Conservation (phyloP, 148 eudicot species). For the Persicaria tinctoria region DNA sequence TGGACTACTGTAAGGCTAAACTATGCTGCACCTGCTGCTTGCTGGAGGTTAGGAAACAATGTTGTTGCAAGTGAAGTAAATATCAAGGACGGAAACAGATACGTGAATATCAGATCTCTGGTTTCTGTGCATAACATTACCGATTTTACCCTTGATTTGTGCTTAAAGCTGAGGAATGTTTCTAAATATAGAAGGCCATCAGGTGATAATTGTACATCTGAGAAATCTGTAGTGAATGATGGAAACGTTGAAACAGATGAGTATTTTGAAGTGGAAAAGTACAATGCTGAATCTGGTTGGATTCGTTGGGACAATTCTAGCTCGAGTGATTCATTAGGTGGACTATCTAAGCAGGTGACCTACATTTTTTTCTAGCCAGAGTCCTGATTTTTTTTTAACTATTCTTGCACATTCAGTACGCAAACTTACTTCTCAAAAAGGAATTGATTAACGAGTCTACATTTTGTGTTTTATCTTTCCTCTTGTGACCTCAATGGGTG, state of each 20-base stretch:
- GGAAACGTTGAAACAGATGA: constrained; percentile 47
- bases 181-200: constrained; percentile 23
- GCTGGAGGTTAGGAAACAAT: constrained; percentile 83
- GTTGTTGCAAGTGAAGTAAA: constrained; percentile 95
- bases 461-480: background rate
- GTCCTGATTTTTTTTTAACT: background rate
- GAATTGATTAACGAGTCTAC: background rate
- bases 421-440: constrained; percentile 5
- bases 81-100: constrained; percentile 73
- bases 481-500: background rate
- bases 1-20: constrained; percentile 89
- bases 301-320: constrained; percentile 29
- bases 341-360: constrained; percentile 37
- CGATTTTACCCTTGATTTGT: constrained; percentile 63
- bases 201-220: constrained; percentile 23
- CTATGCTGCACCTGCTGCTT: constrained; percentile 91
- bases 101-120: constrained; percentile 81
- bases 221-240: constrained; percentile 25
- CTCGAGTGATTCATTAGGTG: constrained; percentile 21
- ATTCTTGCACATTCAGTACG: background rate
- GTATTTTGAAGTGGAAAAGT: constrained; percentile 63
- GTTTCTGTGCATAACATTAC: constrained; percentile 78
- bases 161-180: constrained; percentile 48
- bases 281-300: constrained; percentile 50
- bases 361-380: background rate